Evolutionary conservation across 768 basidiomycete species (phyloP), one percentile per base, ranked within the genome.

Genomic region (Lentinula guzmanii): DNA sequence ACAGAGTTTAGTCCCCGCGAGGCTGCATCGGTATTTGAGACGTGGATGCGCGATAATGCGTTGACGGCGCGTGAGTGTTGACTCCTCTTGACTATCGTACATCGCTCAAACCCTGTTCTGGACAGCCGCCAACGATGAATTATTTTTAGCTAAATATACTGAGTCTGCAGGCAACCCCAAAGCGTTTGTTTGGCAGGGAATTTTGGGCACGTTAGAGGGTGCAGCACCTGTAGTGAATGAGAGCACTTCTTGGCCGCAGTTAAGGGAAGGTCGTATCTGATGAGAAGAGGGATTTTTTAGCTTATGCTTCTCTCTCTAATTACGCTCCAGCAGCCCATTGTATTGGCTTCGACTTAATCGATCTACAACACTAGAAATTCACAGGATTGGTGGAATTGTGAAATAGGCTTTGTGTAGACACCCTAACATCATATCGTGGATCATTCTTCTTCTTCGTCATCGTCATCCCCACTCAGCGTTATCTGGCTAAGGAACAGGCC

Each of bases 151-250:
- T 9, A 92, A 91, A 70, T 93, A 90, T 65, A 82, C 84, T 1
- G 89, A 92, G 67, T 82, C 88, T 6, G 81, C 80, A 58, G 93
- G 93, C 46, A 94, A 94, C 71, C 79, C 92, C 11, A 78, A 88
- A 62, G 86, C 89, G 61, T 92, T 95, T 66, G 87, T 91, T 43
- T 84, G 83, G 81, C 83, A 82, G 54, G 87, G 86, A 1, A 66
- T 90, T 54, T 68, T 85, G 68, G 50, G 42, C 0, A 54, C 61
- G 15, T 50, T 62, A 45, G 61, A 62, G 31, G 46, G 62, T 21
- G 51, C 48, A 24, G 7, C 51, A 1, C 59, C 59, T 9, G n/a
- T 21, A 2, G 48, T 52, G 6, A 35, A 52, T 33, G 37, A 51
- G 41, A 42, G 15, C 11, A 43, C 41, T 16, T 18, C 48, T 9